Evolutionary conservation across 768 basidiomycete species (phyloP).

Genomic region (Omphalotus guepiniiformis): DNA sequence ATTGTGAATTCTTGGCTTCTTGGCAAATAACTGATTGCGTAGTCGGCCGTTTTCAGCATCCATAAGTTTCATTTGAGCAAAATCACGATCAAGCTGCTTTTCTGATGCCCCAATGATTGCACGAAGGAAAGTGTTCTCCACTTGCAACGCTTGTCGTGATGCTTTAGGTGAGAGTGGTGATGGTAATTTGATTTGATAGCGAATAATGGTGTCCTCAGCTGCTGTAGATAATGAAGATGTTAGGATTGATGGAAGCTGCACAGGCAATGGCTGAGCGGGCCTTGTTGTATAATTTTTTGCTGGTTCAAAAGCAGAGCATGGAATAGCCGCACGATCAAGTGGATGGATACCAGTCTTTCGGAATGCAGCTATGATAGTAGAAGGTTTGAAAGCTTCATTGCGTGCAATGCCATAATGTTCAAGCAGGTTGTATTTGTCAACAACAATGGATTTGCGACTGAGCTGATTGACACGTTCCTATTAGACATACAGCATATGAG

Average conservation of each 20-base stretch:
- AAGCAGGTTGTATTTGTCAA: conserved; percentile 8
- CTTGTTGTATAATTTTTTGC: background rate
- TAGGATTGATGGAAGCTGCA: background rate
- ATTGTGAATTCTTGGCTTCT: conserved; percentile 2
- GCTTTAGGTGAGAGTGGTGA: conserved; percentile 1
- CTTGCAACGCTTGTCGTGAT: conserved; percentile 5
- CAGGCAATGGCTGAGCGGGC: background rate
- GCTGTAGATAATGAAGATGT: background rate
- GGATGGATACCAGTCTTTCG: conserved; percentile 14
- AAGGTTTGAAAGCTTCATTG: background rate
- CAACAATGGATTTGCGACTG: background rate
- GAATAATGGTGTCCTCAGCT: background rate
- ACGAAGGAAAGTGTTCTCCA: conserved; percentile 12
- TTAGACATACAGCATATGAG: no score
- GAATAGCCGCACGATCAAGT: conserved; percentile 7
- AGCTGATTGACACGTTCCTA: background rate
- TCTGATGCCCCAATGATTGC: conserved; percentile 10
- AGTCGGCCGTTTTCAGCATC: conserved; percentile 24
- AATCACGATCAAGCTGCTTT: conserved; percentile 17
- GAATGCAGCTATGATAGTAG: conserved; percentile 13
- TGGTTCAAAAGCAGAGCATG: background rate
- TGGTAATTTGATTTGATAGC: background rate
- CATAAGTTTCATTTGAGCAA: conserved; percentile 22
- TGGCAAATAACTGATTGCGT: conserved; percentile 15
- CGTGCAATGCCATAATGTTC: conserved; percentile 2